A percentile compares a stretch with the other conserved stretches of the same genome.
Evolutionary conservation across 148 eudicot species (phyloP).

Genomic region (Fallopia convolvulus): DNA sequence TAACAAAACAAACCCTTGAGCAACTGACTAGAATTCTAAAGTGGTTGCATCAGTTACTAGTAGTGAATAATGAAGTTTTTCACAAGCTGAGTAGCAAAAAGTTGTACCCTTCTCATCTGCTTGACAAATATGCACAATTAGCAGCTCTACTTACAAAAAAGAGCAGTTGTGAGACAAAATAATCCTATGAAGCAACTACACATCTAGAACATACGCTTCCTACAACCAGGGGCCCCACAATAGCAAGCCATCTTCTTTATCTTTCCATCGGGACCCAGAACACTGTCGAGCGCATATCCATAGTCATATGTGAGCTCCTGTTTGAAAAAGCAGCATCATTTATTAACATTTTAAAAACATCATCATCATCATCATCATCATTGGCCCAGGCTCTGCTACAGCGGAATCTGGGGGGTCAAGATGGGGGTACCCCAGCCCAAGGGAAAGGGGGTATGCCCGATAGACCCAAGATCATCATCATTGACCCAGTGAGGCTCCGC

Average conservation of each 20-base stretch:
- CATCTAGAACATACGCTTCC: slow-evolving; percentile 29
- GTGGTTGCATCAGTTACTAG: background rate
- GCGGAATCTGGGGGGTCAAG: no score
- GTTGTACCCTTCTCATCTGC: background rate
- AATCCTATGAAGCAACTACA: background rate
- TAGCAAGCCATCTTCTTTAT: slow-evolving; percentile 34
- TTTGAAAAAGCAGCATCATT: background rate
- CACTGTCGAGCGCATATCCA: slow-evolving; percentile 37
- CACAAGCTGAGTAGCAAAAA: background rate
- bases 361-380: no score
- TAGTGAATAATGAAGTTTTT: background rate
- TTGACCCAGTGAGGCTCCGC: no score
- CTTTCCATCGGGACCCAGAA: slow-evolving; percentile 39
- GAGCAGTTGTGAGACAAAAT: background rate
- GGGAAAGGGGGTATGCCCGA: no score
- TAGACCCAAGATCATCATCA: no score
- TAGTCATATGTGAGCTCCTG: slow-evolving; percentile 49
- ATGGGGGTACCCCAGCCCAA: no score
- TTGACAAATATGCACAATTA: background rate
- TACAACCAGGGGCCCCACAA: slow-evolving; percentile 40
- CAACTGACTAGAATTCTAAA: background rate
- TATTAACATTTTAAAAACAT: background rate
- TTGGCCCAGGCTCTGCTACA: no score
- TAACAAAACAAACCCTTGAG: background rate
- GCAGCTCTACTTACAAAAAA: background rate